A percentile compares a stretch with the other conserved stretches of the same genome.
phyloP scores from a whole-genome alignment of 495 filamentous ascomycete genomes.

The Xanthoparmelia taractica region DNA sequence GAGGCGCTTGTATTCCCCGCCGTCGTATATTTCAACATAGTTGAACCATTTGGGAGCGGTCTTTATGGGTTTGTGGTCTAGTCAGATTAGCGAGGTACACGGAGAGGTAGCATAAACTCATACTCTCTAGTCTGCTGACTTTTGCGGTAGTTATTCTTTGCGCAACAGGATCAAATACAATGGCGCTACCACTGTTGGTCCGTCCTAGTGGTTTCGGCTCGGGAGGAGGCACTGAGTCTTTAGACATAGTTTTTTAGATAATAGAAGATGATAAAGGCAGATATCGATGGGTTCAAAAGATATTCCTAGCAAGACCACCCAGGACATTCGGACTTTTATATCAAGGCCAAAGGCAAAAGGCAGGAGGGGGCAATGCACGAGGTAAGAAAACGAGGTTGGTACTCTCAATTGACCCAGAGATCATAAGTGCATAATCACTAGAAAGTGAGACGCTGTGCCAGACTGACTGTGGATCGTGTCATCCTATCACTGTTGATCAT shows the following conservation, averaged over 20 bases:
- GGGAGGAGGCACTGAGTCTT: neutral
- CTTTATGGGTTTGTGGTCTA: constrained; percentile 6
- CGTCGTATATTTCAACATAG: constrained; percentile 18
- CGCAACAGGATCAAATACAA: constrained; percentile 19
- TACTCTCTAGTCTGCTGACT: constrained; percentile 13
- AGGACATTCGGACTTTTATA: neutral
- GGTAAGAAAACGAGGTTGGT: neutral
- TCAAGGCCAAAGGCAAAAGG: neutral
- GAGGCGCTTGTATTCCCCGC: constrained; percentile 11
- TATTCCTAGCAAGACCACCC: neutral
- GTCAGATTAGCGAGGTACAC: neutral
- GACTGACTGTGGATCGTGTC: neutral
- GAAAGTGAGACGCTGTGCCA: neutral
- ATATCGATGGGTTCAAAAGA: neutral
- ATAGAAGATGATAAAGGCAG: neutral
- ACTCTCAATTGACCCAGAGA: neutral
- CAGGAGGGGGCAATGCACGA: neutral
- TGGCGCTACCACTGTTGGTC: constrained; percentile 20
- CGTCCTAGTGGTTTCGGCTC: constrained; percentile 9
- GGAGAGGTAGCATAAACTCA: neutral
- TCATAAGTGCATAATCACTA: neutral
- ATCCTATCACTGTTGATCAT: neutral
- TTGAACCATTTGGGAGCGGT: constrained; percentile 18
- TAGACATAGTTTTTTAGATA: neutral
- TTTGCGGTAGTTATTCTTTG: constrained; percentile 12